Conservation (phyloP, 768 basidiomycete genomes). For the Imleria badia region DNA sequence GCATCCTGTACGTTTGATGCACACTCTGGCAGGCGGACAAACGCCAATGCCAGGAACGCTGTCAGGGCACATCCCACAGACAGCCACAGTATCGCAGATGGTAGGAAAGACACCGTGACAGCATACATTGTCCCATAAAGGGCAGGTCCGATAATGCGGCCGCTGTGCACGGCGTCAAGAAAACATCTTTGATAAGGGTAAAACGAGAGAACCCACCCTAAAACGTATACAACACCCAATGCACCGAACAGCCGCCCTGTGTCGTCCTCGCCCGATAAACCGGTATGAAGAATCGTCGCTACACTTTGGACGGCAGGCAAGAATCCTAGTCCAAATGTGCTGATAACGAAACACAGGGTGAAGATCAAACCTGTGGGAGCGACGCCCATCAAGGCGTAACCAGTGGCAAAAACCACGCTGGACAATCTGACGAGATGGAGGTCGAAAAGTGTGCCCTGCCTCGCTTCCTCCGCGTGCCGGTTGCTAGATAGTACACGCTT, state of each 20-base stretch:
- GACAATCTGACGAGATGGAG: background rate
- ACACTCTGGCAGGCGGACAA: too few species aligned
- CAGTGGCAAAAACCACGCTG: background rate
- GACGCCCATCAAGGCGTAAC: constrained; percentile 1
- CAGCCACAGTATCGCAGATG: background rate
- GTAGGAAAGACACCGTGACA: background rate
- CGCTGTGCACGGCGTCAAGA: background rate
- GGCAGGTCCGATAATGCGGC: background rate
- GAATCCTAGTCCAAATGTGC: background rate
- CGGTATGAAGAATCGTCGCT: background rate
- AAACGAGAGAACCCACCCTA: background rate
- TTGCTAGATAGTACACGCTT: too few species aligned
- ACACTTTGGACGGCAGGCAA: constrained; percentile 1
- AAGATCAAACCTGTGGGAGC: background rate
- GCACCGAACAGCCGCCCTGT: too few species aligned
- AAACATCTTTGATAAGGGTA: background rate
- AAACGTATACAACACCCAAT: constrained; percentile 3
- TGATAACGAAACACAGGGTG: background rate
- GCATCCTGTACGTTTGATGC: too few species aligned
- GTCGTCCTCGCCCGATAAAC: background rate
- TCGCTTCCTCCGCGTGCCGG: too few species aligned
- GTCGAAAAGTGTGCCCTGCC: background rate
- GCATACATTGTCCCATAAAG: background rate
- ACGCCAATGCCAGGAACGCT: too few species aligned
- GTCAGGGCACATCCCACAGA: too few species aligned